Evolutionary conservation across 805 yeast species (phyloP), one percentile per base, ranked within the genome.

Genomic region (Candida dendrica): DNA sequence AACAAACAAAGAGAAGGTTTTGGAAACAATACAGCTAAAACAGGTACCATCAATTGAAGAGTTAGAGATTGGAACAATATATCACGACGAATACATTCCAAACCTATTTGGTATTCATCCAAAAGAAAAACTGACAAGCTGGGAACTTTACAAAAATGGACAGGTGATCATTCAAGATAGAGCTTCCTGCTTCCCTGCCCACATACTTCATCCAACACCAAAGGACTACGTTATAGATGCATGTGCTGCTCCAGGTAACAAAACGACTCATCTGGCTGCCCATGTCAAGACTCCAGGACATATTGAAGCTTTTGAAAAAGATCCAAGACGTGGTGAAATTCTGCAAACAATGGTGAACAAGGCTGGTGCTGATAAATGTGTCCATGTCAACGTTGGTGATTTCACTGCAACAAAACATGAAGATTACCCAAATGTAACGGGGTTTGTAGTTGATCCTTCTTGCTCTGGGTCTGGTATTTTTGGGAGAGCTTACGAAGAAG

Each of bases 241-340:
- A 1, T 90, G 97, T 65, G 90, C 98, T 3, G 98, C 99, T 0
- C 99, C 99, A 4, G 99, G 99, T 5, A 93, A 93, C 62, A 95
- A 93, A 60, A 93, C 99, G 0, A 87, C 97, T 0, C 98, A 91
- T 63, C 65, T 83, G 18, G 96, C 96, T 0, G 77, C 93, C 0
- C 67, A 75, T 39, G 61, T 87, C 18, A 50, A 55, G 3, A 63
- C 64, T 32, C 65, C 67, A 0, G 52, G 56, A 15, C 54, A 61
- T 14, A 79, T 89, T 9, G 72, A 72, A 51, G 98, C 98, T 0
- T 93, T 89, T 63, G 99, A 93, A 61, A 75, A 89, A 56, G 95
- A 93, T 56, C 66, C 72, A 3, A 74, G 74, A 36, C 71, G 99
- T 47, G 84, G 86, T 1, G 69, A 78, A 44, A 75, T 80, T 13